A percentile compares a stretch with the other conserved stretches of the same genome.
phyloP scores from a whole-genome alignment of 768 basidiomycete species.

The Termitomyces sp. region DNA sequence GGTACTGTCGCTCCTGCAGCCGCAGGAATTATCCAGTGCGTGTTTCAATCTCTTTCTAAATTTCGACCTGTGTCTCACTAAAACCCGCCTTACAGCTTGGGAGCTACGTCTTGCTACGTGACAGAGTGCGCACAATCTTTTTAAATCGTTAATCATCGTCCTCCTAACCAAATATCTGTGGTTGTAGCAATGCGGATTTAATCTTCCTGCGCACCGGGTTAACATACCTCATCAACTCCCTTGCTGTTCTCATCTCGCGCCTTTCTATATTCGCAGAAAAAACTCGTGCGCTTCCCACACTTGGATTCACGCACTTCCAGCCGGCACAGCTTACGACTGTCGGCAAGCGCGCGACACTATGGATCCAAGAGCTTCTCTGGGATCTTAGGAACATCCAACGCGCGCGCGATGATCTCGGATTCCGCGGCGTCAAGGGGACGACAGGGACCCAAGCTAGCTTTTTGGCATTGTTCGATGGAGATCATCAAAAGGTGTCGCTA shows the following conservation, averaged over 20 bases:
- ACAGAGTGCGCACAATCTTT: slow-evolving; percentile 65
- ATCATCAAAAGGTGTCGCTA: slow-evolving; percentile 76
- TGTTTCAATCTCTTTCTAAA: slow-evolving; percentile 6
- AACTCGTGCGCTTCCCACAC: slow-evolving; percentile 85
- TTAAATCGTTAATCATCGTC: background rate
- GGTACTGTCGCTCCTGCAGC: slow-evolving; percentile 91
- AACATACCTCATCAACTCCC: slow-evolving; percentile 78
- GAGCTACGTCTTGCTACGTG: slow-evolving; percentile 98
- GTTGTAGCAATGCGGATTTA: slow-evolving; percentile 87
- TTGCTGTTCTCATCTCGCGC: slow-evolving; percentile 88
- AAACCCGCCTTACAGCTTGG: slow-evolving; percentile 24
- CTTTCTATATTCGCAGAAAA: slow-evolving; percentile 81
- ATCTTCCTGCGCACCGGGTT: slow-evolving; percentile 93
- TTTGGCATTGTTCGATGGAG: slow-evolving; percentile 88
- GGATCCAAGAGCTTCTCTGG: slow-evolving; percentile 99
- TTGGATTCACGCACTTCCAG: slow-evolving; percentile 99
- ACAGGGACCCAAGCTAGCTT: slow-evolving; percentile 98
- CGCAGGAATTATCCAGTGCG: slow-evolving; percentile 92
- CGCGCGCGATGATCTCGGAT: slow-evolving; percentile 88
- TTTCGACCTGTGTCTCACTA: background rate
- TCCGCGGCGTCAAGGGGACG: slow-evolving; percentile 98
- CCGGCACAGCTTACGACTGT: slow-evolving; percentile 98
- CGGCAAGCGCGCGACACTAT: slow-evolving; percentile 93
- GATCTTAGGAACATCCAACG: slow-evolving; percentile 91
- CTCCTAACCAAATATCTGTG: slow-evolving; percentile 2